Evolutionary conservation across 805 yeast species (phyloP).

Genomic region (Komagataella kurtzmanii): DNA sequence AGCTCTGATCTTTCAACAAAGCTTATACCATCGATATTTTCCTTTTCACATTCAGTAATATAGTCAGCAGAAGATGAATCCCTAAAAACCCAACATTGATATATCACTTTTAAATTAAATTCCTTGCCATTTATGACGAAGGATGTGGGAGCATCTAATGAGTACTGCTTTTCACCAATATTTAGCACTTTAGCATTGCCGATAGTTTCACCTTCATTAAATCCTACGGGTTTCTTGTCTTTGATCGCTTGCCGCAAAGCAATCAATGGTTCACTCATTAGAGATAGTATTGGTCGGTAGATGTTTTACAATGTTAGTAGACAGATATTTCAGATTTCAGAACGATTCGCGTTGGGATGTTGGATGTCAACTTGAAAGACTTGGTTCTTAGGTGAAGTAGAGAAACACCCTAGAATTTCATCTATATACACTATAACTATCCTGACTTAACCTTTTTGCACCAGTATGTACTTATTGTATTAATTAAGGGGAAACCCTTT

Average conservation of each 20-base stretch:
- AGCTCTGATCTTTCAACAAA: conserved; percentile 81
- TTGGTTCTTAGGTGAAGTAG: background rate
- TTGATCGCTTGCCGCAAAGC: conserved; percentile 8
- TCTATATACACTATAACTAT: too few species aligned
- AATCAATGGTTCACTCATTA: background rate
- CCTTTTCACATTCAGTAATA: conserved; percentile 53
- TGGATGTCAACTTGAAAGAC: background rate
- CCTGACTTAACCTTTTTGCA: too few species aligned
- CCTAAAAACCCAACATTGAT: conserved; percentile 67
- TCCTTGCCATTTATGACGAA: conserved; percentile 37
- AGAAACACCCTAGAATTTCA: too few species aligned
- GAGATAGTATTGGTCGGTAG: background rate
- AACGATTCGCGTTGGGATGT: background rate
- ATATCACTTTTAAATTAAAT: conserved; percentile 36
- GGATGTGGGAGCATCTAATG: conserved; percentile 33
- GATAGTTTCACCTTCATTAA: conserved; percentile 9
- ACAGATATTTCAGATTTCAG: background rate
- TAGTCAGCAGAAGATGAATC: conserved; percentile 74
- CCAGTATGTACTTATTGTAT: too few species aligned
- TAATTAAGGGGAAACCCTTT: too few species aligned
- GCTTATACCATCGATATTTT: conserved; percentile 55
- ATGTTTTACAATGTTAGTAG: background rate
- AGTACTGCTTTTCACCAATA: conserved; percentile 3
- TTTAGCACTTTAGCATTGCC: conserved; percentile 8
- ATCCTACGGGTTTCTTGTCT: conserved; percentile 3